Percentiles rank a stretch among this genome's conserved stretches.
phyloP scores from a whole-genome alignment of 2,329 filamentous ascomycete species.

The Chalaropsis thielavioides region DNA sequence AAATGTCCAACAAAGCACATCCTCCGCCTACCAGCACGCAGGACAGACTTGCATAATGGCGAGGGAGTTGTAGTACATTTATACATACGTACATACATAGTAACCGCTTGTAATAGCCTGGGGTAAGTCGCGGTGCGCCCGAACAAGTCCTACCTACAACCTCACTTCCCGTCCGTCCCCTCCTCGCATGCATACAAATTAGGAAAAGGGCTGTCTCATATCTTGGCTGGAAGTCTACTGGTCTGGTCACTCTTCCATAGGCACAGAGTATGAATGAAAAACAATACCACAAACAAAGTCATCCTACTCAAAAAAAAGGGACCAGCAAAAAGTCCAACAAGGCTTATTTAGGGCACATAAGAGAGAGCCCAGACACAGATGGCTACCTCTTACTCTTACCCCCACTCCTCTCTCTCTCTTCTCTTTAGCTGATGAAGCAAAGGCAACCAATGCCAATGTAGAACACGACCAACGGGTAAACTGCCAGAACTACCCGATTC shows the following conservation, averaged over 20 bases:
- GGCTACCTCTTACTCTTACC: conserved; percentile 13
- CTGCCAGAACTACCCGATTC: conserved; percentile 83
- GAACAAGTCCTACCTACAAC: background rate
- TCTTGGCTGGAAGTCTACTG: too few relatives aligned
- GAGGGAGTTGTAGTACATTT: background rate
- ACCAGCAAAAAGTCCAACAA: background rate
- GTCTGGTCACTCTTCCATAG: too few relatives aligned
- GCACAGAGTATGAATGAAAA: background rate
- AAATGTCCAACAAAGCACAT: conserved; percentile 3
- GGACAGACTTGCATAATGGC: background rate
- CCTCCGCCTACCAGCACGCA: background rate
- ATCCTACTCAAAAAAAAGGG: background rate
- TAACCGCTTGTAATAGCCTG: background rate
- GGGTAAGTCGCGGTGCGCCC: background rate
- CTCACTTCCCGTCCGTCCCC: too few relatives aligned
- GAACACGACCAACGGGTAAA: conserved; percentile 90
- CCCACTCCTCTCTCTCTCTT: too few relatives aligned
- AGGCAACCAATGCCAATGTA: conserved; percentile 86
- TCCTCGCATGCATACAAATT: too few relatives aligned
- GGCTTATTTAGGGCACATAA: background rate
- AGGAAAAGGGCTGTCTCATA: too few relatives aligned
- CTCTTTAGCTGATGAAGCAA: conserved; percentile 78
- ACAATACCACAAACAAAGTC: background rate
- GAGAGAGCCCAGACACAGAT: background rate
- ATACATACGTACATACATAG: background rate